Conservation (phyloP, 345 rosid genomes). For the Citrus mangshanensis region DNA sequence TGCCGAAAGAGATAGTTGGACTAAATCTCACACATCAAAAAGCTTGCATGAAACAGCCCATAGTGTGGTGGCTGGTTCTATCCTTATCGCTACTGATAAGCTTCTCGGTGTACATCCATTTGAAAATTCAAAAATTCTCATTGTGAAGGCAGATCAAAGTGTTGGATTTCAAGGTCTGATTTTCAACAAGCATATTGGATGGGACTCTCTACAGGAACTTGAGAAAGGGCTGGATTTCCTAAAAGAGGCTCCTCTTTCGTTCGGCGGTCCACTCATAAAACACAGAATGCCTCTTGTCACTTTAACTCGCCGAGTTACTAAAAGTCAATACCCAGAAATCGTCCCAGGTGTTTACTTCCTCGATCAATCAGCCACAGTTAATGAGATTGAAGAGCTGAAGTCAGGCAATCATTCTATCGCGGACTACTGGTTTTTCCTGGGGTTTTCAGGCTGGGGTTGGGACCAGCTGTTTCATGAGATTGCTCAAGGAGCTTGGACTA, state of each 20-base stretch:
- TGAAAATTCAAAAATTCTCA: constrained; percentile 58
- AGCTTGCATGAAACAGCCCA: constrained; percentile 23
- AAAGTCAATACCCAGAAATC: constrained; percentile 43
- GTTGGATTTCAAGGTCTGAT: constrained; percentile 78
- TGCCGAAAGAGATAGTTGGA: constrained; percentile 19
- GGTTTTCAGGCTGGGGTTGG: constrained; percentile 81
- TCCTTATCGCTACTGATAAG: constrained; percentile 68
- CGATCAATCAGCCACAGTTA: constrained; percentile 50
- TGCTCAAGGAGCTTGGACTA: constrained; percentile 66
- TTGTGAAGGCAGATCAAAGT: constrained; percentile 51
- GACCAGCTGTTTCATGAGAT: constrained; percentile 71
- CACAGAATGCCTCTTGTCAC: constrained; percentile 62
- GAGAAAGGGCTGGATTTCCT: constrained; percentile 50
- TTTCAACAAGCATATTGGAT: constrained; percentile 63
- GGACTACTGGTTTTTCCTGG: constrained; percentile 89
- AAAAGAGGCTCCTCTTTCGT: constrained; percentile 57
- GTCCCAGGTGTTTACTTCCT: constrained; percentile 68
- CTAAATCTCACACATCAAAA: constrained; percentile 21
- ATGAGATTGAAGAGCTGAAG: constrained; percentile 46
- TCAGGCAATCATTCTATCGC: constrained; percentile 38
- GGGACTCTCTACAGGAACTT: constrained; percentile 63
- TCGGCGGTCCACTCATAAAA: constrained; percentile 73
- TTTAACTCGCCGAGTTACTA: constrained; percentile 43
- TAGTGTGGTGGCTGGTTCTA: constrained; percentile 51
- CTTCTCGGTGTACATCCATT: constrained; percentile 48